These are phyloP conservation scores for Pythium aphanidermatum DNA, from an alignment of 352 stramenopile species.

Conservation along the genomic window DNA sequence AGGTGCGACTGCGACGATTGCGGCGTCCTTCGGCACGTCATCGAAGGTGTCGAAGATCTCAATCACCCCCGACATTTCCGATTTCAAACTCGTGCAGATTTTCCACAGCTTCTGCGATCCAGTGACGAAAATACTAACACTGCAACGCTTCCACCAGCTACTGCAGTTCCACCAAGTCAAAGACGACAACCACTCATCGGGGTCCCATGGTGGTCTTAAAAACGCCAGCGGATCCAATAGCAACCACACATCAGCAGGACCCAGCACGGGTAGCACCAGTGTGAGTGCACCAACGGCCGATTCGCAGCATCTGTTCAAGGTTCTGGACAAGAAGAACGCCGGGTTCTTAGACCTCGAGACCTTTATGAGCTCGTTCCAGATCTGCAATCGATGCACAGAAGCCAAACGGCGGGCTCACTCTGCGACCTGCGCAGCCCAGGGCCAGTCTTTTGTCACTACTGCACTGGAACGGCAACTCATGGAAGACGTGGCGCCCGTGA, in stretches of 20 bases:
- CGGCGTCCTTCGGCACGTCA: conserved; percentile 8
- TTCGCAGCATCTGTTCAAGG: conserved; percentile 47
- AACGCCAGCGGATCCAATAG: background rate
- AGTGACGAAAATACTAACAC: conserved; percentile 36
- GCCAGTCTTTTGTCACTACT: conserved; percentile 36
- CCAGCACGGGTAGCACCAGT: conserved; percentile 7
- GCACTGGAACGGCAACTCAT: conserved; percentile 61
- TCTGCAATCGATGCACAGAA: conserved; percentile 82
- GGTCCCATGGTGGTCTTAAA: no score
- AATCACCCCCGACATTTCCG: conserved; percentile 70
- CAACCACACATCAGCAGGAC: background rate
- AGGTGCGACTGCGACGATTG: conserved; percentile 11
- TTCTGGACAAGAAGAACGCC: conserved; percentile 36
- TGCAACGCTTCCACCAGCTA: conserved; percentile 57
- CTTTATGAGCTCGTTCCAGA: conserved; percentile 86
- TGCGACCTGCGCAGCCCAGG: conserved; percentile 46
- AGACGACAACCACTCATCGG: no score
- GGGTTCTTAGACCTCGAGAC: conserved; percentile 52
- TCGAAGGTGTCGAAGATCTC: conserved; percentile 45
- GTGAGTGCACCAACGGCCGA: conserved; percentile 15
- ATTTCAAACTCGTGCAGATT: conserved; percentile 85
- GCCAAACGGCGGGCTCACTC: conserved; percentile 61
- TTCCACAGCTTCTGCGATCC: conserved; percentile 80
- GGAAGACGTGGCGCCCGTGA: conserved; percentile 70
- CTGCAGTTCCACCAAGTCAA: conserved; percentile 63